Percentiles rank a stretch among this genome's conserved stretches.
phyloP scores from a whole-genome alignment of 2,329 filamentous ascomycete species.

The Elsinoe arachidis region DNA sequence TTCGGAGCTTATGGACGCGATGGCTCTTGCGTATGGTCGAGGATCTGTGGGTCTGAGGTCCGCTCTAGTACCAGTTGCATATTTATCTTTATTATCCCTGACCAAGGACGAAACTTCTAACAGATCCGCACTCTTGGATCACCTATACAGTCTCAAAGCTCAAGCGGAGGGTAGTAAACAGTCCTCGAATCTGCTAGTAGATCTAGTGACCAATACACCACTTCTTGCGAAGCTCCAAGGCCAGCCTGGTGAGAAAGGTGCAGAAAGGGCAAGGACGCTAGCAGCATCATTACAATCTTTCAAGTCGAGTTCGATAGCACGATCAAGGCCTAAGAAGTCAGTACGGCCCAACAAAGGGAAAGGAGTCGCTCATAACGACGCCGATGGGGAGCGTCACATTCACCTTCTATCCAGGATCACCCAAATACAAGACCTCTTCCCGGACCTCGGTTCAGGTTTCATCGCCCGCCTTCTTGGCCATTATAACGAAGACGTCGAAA shows the following conservation, averaged over 20 bases:
- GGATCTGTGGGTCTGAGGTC: slow-evolving; percentile 56
- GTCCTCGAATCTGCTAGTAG: slow-evolving; percentile 59
- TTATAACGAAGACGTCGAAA: slow-evolving; percentile 68
- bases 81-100: slow-evolving; percentile 65
- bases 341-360: slow-evolving; percentile 60
- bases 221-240: slow-evolving; percentile 56
- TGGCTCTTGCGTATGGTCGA: slow-evolving; percentile 57
- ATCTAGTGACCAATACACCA: slow-evolving; percentile 73
- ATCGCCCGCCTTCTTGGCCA: slow-evolving; percentile 69
- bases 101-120: slow-evolving; percentile 59
- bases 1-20: slow-evolving; percentile 75
- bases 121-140: slow-evolving; percentile 67
- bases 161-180: slow-evolving; percentile 51
- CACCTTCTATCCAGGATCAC: slow-evolving; percentile 78
- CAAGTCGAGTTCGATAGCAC: slow-evolving; percentile 45
- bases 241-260: slow-evolving; percentile 43
- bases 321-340: slow-evolving; percentile 37
- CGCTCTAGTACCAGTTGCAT: slow-evolving; percentile 62
- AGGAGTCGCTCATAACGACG: slow-evolving; percentile 31
- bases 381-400: slow-evolving; percentile 52
- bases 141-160: slow-evolving; percentile 70
- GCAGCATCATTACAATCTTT: slow-evolving; percentile 53
- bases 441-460: slow-evolving; percentile 75
- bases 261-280: slow-evolving; percentile 51
- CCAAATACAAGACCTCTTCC: slow-evolving; percentile 89